Evolutionary conservation across 202 grass and related monocot genomes (phyloP), one percentile per base, ranked within the genome.

Genomic region (Zizania palustris): DNA sequence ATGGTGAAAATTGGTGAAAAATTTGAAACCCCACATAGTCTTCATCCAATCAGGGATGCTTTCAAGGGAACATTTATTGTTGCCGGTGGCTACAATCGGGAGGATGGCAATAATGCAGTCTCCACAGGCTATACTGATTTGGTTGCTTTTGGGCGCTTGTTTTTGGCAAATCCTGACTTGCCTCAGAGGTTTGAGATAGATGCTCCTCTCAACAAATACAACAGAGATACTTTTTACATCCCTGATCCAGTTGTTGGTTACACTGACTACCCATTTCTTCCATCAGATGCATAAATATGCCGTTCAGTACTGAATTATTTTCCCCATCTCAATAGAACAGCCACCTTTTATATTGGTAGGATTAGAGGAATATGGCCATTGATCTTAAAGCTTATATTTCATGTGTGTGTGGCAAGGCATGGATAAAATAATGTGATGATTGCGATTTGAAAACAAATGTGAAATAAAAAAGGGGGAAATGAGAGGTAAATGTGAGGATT

Each of bases 191-290:
- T 85, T 59, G 66, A 72, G 76, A 46, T 74, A 2, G 67, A 77
- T 64, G 76, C 81, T 0, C 8, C 56, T 12, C 14, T 89, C 39
- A 89, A 85, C 51, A 74, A 69, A 60, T 89, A 82, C 12, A 6
- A 89, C 59, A 46, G 78, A 73, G 28, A 1, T 3, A 89, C 82
- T 8, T 85, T 89, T 44, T 82, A 85, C 59, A 89, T 60, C 4
- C 28, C 59, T 15, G 78, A 89, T 69, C 78, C 73, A 0, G 60
- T 79, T 39, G 51, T 85, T 33, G 87, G 87, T 4, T 89, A 85
- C 49, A 89, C 87, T 0, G 87, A 89, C 35, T 89, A 89, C 71
- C 83, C 83, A 6, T 89, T 89, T 59, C 77, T 84, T 45, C 14
- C 21, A 4, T 80, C 86, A 20, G 67, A 90, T 82, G 28, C 66